Base-by-base conservation (phyloP, 768 basidiomycete genomes). In the Leucocoprinus sp. region DNA sequence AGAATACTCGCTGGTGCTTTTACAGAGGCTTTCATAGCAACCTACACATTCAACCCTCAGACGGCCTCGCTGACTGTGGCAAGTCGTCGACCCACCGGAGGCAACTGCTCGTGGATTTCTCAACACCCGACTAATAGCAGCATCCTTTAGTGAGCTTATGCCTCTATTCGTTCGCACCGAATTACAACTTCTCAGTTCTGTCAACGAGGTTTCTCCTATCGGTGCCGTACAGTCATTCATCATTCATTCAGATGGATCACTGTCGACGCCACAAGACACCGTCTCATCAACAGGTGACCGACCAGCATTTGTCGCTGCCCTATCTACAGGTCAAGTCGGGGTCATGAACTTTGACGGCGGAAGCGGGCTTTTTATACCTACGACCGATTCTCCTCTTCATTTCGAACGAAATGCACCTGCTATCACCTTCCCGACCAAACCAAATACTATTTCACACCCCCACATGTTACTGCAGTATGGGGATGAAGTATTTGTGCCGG, bases 391-490 rank as follows among this genome's bases (percentile, higher is more conserved):
- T n/a, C 59, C 60, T 1, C 48, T 56, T 3, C 48, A 45, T 7
- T 71, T 71, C 47, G 52, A 64, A 43, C 47, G 57, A 50, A 54
- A 55, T 9, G 66, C 73, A 5, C 58, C 67, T 1, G 52, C 69
- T 9, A 72, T 80, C 57, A 70, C 69, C 9, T 84, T 85, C 66
- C 75, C 80, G 11, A 62, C 60, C 0, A 60, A 62, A 0, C 50
- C 60, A 2, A 61, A 70, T n/a, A 62, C 54, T 8, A 64, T 66
- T 5, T 79, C 82, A 1, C 74, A 82, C 57, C 82, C 84, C 8
- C 84, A 85, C 56, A 80, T 81, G 80, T 68, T 72, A 0, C 59
- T 80, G 23, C 69, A 81, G 60, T 65, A 76, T 54, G 64, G 65
- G 4, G 55, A 55, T 6, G 82, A 85, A 52, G 55, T 86, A 7